Evolutionary conservation across 768 basidiomycete genomes (phyloP).

Genomic region (Holtermannia corniformis): DNA sequence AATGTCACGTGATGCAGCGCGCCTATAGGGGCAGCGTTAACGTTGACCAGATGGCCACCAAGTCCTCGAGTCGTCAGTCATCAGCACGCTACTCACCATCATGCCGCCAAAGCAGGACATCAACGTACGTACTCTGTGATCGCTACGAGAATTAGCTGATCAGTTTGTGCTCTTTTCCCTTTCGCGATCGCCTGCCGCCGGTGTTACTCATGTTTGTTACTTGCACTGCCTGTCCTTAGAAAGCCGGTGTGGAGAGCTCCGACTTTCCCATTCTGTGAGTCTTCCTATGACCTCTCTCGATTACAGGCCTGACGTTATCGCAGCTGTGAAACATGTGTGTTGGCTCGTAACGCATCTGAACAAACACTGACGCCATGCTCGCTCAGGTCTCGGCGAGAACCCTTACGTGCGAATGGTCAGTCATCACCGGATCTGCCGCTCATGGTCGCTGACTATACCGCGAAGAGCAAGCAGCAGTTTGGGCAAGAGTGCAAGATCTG

Average conservation of each 20-base stretch:
- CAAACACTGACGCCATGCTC: not conserved
- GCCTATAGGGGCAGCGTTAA: too few relatives aligned
- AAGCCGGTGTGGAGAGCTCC: conserved; percentile 40
- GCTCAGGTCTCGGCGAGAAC: conserved; percentile 74
- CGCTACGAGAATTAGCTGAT: not conserved
- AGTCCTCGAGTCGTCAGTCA: too few relatives aligned
- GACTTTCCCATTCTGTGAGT: conserved; percentile 42
- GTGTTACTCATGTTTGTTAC: not conserved
- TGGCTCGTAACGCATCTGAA: not conserved
- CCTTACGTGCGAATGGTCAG: conserved; percentile 91
- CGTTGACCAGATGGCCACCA: too few relatives aligned
- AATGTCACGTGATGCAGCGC: too few relatives aligned
- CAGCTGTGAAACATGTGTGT: conserved; percentile 41
- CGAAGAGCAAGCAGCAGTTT: conserved; percentile 90
- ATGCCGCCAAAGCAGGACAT: conserved; percentile 37
- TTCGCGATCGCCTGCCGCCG: not conserved
- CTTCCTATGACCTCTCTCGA: not conserved
- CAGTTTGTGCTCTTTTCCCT: not conserved
- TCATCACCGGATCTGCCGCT: not conserved
- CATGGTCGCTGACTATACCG: not conserved
- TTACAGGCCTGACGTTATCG: not conserved
- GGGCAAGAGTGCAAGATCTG: conserved; percentile 96
- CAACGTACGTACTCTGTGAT: conserved; percentile 25
- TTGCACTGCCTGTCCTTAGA: conserved; percentile 13
- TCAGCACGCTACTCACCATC: too few relatives aligned